Conservation (phyloP, 1,284 basidiomycete species). For the Exsudoporus floridanus region DNA sequence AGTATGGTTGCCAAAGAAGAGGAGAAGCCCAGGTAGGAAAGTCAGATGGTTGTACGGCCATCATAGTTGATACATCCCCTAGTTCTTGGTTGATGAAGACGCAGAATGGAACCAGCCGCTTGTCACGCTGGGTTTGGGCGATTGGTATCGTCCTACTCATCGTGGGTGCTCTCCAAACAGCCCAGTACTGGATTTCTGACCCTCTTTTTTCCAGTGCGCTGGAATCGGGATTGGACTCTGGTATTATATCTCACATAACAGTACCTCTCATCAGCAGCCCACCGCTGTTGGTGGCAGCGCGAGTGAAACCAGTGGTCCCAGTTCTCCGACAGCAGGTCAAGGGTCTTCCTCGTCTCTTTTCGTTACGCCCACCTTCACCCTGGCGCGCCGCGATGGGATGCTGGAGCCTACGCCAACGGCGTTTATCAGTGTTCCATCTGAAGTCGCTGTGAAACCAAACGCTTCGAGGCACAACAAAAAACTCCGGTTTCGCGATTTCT, state of each 20-base stretch:
- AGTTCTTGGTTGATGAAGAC: conserved; percentile 71
- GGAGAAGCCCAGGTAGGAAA: conserved; percentile 52
- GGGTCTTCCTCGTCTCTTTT: conserved; percentile 24
- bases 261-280: conserved; percentile 49
- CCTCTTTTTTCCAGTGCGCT: conserved; percentile 39
- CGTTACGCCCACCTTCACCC: conserved; percentile 49
- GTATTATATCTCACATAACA: conserved; percentile 56
- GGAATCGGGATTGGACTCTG: conserved; percentile 58
- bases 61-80: conserved; percentile 6
- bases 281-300: conserved; percentile 66
- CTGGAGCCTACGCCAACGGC: conserved; percentile 15
- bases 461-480: conserved; percentile 14
- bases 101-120: conserved; percentile 46
- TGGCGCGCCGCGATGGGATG: conserved; percentile 35
- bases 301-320: conserved; percentile 40
- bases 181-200: neutral
- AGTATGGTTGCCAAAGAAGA: conserved; percentile 78
- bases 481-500: conserved; percentile 11
- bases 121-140: conserved; percentile 70
- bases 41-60: neutral
- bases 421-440: conserved; percentile 7
- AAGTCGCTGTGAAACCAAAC: conserved; percentile 2
- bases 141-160: conserved; percentile 58
- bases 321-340: conserved; percentile 8
- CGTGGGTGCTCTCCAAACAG: conserved; percentile 35